A percentile compares a stretch with the other conserved stretches of the same genome.
These are phyloP conservation scores for Stemphylium vesicarium DNA, from an alignment of 2,329 filamentous ascomycete species.

Conservation along the genomic window DNA sequence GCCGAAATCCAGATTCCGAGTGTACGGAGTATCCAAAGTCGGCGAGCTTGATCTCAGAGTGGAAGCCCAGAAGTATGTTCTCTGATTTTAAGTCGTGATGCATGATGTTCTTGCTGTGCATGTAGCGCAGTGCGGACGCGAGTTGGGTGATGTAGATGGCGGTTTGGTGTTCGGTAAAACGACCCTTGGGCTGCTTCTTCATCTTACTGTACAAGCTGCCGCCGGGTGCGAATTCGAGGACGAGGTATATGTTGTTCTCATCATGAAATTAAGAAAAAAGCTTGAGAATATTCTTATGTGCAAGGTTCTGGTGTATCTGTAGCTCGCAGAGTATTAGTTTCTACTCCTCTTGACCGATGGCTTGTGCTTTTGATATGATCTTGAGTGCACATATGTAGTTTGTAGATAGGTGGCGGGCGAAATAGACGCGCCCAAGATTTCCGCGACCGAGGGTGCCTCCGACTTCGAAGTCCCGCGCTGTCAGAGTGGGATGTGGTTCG, in stretches of 20 bases:
- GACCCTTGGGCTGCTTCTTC: constrained; percentile 73
- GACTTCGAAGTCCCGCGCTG: constrained; percentile 80
- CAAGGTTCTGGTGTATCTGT: constrained; percentile 82
- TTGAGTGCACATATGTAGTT: constrained; percentile 84
- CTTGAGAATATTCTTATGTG: constrained; percentile 80
- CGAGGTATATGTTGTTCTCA: constrained; percentile 79
- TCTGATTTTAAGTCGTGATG: constrained; percentile 92
- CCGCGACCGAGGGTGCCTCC: constrained; percentile 80
- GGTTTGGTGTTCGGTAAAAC: constrained; percentile 80
- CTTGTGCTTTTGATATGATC: constrained; percentile 78
- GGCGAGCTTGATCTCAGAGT: constrained; percentile 94
- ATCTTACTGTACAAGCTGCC: constrained; percentile 84
- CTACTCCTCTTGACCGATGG: constrained; percentile 75
- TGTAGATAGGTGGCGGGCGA: constrained; percentile 75
- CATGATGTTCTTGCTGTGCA: constrained; percentile 93
- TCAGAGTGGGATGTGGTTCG: not conserved
- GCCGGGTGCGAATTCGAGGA: constrained; percentile 80
- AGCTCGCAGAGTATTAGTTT: constrained; percentile 83
- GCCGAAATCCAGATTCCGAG: constrained; percentile 84
- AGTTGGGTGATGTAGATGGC: constrained; percentile 85
- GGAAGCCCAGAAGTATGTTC: constrained; percentile 92
- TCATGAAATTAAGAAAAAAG: constrained; percentile 86
- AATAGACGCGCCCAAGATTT: constrained; percentile 82
- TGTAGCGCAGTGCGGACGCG: constrained; percentile 80
- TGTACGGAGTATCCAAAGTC: constrained; percentile 98